Evolutionary conservation across 805 yeast species (phyloP), one percentile per base, ranked within the genome.

Genomic region (Metschnikowia proteae): DNA sequence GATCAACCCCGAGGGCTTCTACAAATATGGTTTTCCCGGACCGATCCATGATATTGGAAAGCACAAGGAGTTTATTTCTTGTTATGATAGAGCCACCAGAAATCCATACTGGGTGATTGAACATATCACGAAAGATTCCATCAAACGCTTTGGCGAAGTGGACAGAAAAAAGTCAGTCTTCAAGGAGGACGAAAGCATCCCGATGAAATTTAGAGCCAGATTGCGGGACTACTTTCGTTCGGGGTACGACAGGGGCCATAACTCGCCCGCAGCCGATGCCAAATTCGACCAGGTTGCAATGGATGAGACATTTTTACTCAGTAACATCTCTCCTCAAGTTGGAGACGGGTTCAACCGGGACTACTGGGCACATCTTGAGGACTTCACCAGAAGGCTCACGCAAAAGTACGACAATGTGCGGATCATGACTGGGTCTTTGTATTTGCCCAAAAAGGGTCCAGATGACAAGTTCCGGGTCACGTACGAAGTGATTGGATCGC

Each of bases 331-430:
- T 6, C 99, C 99, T 1, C 99, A 94, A 66, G 96, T 94, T 3
- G 99, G 99, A 3, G 96, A 86, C 4, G 99, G 99, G 0, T 94
- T 94, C 73, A 94, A 94, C 69, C 78, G 99, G 59, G 98, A 94
- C 64, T 74, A 94, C 65, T 94, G 99, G 99, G 96, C 98, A 0
- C 96, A 90, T 65, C 81, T 94, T 51, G 99, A 94, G 67, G 86
- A 87, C 60, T 94, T 94, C 63, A 81, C 84, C 40, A 77, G 99
- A 53, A 76, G 88, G 47, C 75, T 92, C 53, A 86, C 96, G 4
- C 60, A 70, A n/a, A 73, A 74, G 45, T 94, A 87, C 65, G 79
- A 78, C 43, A 77, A 82, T 42, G 96, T 94, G 9, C 75, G 97
- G 55, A 76, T 94, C 33, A 84, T 94, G 62, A 94, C 98, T 0